These are phyloP conservation scores for Solanum peruvianum DNA, from an alignment of 257 asterid species.

Conservation along the genomic window DNA sequence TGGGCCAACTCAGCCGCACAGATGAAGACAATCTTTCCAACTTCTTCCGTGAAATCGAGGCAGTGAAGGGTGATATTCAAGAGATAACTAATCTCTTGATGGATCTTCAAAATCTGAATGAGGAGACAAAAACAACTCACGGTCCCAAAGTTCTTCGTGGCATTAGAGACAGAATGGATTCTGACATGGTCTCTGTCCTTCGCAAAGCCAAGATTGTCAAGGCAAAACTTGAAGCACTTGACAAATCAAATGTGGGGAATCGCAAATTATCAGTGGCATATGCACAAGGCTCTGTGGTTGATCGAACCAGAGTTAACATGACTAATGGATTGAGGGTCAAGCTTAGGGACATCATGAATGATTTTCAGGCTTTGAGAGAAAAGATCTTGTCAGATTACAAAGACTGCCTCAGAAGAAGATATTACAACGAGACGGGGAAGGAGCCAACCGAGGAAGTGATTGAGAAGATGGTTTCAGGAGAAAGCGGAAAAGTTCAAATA, in stretches of 20 bases:
- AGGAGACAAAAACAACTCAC: constrained; percentile 50
- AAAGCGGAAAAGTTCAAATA: constrained; percentile 26
- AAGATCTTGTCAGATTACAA: constrained; percentile 52
- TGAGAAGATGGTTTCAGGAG: constrained; percentile 42
- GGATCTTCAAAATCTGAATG: constrained; percentile 55
- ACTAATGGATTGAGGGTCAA: constrained; percentile 51
- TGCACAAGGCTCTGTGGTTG: constrained; percentile 53
- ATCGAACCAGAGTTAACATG: constrained; percentile 55
- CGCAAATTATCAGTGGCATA: constrained; percentile 21
- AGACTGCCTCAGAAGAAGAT: constrained; percentile 56
- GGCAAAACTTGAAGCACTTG: constrained; percentile 45
- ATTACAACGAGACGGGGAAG: constrained; percentile 53
- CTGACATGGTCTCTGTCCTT: constrained; percentile 59
- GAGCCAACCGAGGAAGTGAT: constrained; percentile 48
- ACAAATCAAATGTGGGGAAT: constrained; percentile 36
- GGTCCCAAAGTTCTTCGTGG: constrained; percentile 71
- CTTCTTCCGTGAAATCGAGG: constrained; percentile 57
- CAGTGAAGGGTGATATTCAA: constrained; percentile 33
- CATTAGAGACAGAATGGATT: constrained; percentile 64
- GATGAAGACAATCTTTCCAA: constrained; percentile 36
- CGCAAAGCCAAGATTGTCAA: constrained; percentile 56
- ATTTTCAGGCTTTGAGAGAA: constrained; percentile 54
- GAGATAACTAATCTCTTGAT: constrained; percentile 53
- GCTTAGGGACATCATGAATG: constrained; percentile 61
- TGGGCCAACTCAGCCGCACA: constrained; percentile 26